Percentiles rank a stretch among this genome's conserved stretches.
Evolutionary conservation across 1,139 yeast species (phyloP).

Genomic region (Geotrichum restrictum): DNA sequence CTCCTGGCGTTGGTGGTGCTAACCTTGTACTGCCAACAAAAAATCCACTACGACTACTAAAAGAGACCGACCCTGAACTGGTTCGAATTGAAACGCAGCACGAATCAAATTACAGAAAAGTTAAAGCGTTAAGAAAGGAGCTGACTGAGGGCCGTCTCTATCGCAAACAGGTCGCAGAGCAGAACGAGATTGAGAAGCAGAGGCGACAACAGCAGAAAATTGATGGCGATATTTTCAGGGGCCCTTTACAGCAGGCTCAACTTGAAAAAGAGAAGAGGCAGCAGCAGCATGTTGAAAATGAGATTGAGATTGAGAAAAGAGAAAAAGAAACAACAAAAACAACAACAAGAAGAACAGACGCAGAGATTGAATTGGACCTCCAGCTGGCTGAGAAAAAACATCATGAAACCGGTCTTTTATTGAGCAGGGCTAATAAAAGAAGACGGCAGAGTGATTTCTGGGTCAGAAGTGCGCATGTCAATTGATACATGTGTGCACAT

Average conservation of each 20-base stretch:
- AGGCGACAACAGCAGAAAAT: background rate
- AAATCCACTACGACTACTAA: background rate
- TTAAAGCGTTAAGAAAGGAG: constrained; percentile 7
- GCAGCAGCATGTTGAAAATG: no score
- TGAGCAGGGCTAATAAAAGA: constrained; percentile 30
- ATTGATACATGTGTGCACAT: no score
- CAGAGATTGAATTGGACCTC: constrained; percentile 21
- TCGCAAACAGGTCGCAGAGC: no score
- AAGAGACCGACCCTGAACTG: background rate
- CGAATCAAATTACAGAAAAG: constrained; percentile 1
- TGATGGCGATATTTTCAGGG: no score
- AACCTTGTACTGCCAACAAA: background rate
- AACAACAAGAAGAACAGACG: background rate
- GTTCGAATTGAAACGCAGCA: constrained; percentile 1
- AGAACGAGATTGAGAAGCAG: no score
- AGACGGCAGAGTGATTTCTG: constrained; percentile 31
- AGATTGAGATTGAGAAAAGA: no score
- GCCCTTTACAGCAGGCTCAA: no score
- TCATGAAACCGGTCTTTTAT: constrained; percentile 31
- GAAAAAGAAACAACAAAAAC: background rate
- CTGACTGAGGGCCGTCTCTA: background rate
- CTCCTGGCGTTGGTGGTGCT: background rate
- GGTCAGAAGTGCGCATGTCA: constrained; percentile 25
- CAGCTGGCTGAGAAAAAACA: constrained; percentile 28
- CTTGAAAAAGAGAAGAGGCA: background rate